Conservation (phyloP, 106 monocot species). For the Dendrobium chrysotoxum region DNA sequence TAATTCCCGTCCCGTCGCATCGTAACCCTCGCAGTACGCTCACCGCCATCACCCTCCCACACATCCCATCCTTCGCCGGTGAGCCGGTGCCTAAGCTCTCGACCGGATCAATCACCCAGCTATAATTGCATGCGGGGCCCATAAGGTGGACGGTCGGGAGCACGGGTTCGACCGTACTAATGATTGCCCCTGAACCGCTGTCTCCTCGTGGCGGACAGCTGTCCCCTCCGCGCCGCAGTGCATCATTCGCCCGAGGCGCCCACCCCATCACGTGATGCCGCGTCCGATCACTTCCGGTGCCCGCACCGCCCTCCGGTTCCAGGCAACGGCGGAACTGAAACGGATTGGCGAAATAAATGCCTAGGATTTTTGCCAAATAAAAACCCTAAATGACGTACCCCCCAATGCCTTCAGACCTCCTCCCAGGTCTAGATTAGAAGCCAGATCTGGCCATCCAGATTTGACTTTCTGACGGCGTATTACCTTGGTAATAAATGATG, state of each 20-base stretch:
- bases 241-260: not conserved
- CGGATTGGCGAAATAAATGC: not conserved
- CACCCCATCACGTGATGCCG: not conserved
- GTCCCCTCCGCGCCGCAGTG: not conserved
- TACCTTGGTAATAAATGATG: not conserved
- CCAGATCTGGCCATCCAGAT: not conserved
- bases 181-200: not conserved
- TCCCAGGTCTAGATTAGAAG: not conserved
- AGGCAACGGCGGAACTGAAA: too few species aligned
- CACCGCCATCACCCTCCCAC: not conserved
- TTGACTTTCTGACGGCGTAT: not conserved
- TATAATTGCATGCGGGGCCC: not conserved
- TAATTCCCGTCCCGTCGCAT: not conserved
- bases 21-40: not conserved
- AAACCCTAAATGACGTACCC: not conserved
- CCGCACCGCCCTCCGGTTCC: not conserved
- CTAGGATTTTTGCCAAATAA: not conserved
- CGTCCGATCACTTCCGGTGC: not conserved
- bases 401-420: not conserved
- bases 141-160: not conserved
- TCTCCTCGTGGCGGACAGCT: conserved; percentile 1
- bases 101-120: conserved; percentile 1
- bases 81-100: not conserved
- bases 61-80: not conserved
- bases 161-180: not conserved